Percentiles rank a stretch among this genome's conserved stretches.
phyloP scores from a whole-genome alignment of 2,329 filamentous ascomycete genomes.

The Monascus ruber region DNA sequence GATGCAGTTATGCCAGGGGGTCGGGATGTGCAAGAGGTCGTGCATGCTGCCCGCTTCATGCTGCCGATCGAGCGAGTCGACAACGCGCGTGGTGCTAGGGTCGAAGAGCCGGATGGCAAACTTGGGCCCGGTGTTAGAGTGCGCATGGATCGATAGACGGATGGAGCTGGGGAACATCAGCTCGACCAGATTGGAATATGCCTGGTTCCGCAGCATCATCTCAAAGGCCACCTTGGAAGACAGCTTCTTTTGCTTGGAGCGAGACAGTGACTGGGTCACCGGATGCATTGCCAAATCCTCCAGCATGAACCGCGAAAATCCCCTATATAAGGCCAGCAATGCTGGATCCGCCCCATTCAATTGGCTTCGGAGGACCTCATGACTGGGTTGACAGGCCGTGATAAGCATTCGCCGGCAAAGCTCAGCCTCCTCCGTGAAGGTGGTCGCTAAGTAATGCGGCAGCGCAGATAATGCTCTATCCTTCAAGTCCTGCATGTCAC shows the following conservation, averaged over 20 bases:
- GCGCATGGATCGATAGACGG: constrained; percentile 39
- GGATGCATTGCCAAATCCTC: constrained; percentile 17
- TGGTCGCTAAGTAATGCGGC: background rate
- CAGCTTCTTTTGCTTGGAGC: constrained; percentile 24
- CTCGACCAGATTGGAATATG: constrained; percentile 39
- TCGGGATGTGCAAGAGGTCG: constrained; percentile 25
- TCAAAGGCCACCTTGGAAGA: constrained; percentile 23
- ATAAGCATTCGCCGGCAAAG: background rate
- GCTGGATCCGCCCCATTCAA: constrained; percentile 18
- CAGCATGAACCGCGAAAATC: constrained; percentile 27
- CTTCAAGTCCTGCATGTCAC: background rate
- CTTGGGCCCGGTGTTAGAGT: constrained; percentile 32
- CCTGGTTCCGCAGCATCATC: constrained; percentile 34
- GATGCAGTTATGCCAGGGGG: constrained; percentile 35
- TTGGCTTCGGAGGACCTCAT: constrained; percentile 11
- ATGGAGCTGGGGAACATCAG: constrained; percentile 35
- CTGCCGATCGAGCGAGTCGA: constrained; percentile 4
- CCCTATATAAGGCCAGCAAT: constrained; percentile 22
- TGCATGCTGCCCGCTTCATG: constrained; percentile 1
- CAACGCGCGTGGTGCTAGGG: constrained; percentile 15
- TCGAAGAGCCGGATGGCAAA: constrained; percentile 33
- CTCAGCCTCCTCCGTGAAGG: background rate
- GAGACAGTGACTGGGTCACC: constrained; percentile 11
- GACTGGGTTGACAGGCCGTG: background rate
- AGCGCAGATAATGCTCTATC: background rate